phyloP scores from a whole-genome alignment of 768 basidiomycete genomes.

The Tulasnella sp. region DNA sequence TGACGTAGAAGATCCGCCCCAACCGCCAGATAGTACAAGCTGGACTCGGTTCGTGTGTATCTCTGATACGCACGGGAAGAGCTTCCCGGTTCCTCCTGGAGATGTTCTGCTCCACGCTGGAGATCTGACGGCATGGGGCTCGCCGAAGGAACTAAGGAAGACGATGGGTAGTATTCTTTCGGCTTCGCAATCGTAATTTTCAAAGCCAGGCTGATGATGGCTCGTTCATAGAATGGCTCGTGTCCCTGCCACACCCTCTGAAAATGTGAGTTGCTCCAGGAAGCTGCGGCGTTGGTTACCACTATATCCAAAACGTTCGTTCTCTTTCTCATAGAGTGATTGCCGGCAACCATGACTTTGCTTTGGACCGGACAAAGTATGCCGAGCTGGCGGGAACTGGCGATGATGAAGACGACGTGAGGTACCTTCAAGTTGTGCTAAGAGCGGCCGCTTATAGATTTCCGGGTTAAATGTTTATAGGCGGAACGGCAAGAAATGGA shows the following conservation, averaged over 20 bases:
- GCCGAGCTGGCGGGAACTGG: not conserved
- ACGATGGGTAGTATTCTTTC: not conserved
- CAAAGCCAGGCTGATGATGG: not conserved
- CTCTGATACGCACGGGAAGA: slow-evolving; percentile 24
- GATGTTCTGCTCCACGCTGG: slow-evolving; percentile 26
- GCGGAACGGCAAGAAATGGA: not conserved
- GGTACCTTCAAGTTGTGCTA: not conserved
- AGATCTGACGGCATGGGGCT: slow-evolving; percentile 22
- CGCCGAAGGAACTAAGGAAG: not conserved
- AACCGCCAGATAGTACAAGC: not conserved
- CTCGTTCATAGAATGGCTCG: slow-evolving; percentile 14
- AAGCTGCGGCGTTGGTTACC: not conserved
- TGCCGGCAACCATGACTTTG: slow-evolving; percentile 23
- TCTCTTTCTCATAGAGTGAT: slow-evolving; percentile 21
- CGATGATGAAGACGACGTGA: not conserved
- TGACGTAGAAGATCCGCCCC: slow-evolving; percentile 19
- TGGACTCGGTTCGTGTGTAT: slow-evolving; percentile 26
- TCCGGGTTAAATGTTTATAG: not conserved
- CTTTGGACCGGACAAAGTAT: slow-evolving; percentile 7
- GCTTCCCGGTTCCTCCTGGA: slow-evolving; percentile 24
- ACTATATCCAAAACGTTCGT: too few species aligned
- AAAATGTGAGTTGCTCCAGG: slow-evolving; percentile 21
- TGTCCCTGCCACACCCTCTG: slow-evolving; percentile 6
- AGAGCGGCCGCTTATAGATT: not conserved
- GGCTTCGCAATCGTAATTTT: not conserved